These are phyloP conservation scores for Umbellularia californica DNA, from an alignment of 164 flowering plant genomes.

Conservation along the genomic window DNA sequence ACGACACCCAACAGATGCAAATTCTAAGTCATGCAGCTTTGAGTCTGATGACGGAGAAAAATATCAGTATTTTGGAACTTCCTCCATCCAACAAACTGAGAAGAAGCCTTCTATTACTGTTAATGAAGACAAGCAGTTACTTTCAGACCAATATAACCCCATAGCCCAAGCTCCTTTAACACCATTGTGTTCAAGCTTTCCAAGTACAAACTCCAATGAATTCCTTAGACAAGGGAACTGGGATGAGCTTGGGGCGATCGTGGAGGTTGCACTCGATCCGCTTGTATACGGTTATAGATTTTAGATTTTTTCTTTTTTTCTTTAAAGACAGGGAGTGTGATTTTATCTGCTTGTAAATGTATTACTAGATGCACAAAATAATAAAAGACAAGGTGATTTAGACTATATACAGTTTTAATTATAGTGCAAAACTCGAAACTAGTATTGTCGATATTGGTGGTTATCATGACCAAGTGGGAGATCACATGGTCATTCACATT, in stretches of 20 bases:
- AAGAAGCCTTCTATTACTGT: conserved; percentile 16
- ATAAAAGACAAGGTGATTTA: background rate
- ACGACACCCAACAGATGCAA: conserved; percentile 9
- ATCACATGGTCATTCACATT: too few species aligned
- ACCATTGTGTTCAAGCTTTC: conserved; percentile 15
- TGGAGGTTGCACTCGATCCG: conserved; percentile 20
- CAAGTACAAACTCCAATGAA: conserved; percentile 6
- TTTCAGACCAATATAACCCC: conserved; percentile 3
- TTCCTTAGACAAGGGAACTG: conserved; percentile 25
- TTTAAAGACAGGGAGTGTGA: background rate
- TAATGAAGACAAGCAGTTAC: conserved; percentile 12
- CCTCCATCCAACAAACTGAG: conserved; percentile 11
- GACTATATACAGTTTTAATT: too few species aligned
- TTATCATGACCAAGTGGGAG: too few species aligned
- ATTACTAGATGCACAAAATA: background rate
- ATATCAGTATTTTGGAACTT: background rate
- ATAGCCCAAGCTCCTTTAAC: conserved; percentile 14
- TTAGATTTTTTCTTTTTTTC: background rate
- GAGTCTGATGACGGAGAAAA: conserved; percentile 1
- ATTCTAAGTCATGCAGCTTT: conserved; percentile 5
- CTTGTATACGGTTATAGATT: background rate
- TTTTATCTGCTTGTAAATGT: background rate
- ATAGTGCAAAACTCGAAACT: too few species aligned
- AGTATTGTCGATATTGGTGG: too few species aligned
- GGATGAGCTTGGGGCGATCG: conserved; percentile 53